A percentile compares a stretch with the other conserved stretches of the same genome.
Evolutionary conservation across 2,329 filamentous ascomycete species (phyloP).

Genomic region (Chrysoporthe cubensis): DNA sequence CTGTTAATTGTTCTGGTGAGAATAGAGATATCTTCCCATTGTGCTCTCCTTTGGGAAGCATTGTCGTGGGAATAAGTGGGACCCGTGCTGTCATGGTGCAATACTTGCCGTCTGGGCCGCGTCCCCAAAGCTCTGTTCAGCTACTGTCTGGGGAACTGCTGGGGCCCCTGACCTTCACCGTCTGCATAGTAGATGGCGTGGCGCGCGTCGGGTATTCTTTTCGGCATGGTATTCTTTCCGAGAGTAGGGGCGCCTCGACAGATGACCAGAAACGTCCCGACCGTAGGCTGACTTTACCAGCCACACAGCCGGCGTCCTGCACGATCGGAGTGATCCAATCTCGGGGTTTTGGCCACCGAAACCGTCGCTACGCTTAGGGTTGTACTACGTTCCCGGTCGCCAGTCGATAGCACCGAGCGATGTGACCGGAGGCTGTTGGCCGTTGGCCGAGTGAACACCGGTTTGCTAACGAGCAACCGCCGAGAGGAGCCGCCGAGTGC

Average conservation of each 20-base stretch:
- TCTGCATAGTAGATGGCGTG: background rate
- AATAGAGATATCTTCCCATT: conserved; percentile 22
- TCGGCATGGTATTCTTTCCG: background rate
- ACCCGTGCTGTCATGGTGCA: background rate
- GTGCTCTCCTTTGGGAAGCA: conserved; percentile 20
- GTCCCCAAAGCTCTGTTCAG: background rate
- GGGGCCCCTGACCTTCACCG: background rate
- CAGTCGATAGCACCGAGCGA: no score
- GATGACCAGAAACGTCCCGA: background rate
- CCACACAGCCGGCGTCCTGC: no score
- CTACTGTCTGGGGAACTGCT: background rate
- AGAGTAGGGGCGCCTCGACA: background rate
- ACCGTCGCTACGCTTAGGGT: no score
- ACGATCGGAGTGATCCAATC: no score
- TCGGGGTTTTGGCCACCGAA: no score
- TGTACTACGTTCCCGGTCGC: no score
- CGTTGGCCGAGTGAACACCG: no score
- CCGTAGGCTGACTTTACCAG: background rate
- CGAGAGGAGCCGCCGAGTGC: no score
- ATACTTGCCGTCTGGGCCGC: background rate
- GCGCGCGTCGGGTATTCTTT: background rate
- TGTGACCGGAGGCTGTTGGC: no score
- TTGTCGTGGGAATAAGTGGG: conserved; percentile 21
- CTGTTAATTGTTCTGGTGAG: conserved; percentile 18
- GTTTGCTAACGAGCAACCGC: background rate